A percentile compares a stretch with the other conserved stretches of the same genome.
Conservation (phyloP, 2,329 filamentous ascomycete genomes). For the Colletotrichum sp. region DNA sequence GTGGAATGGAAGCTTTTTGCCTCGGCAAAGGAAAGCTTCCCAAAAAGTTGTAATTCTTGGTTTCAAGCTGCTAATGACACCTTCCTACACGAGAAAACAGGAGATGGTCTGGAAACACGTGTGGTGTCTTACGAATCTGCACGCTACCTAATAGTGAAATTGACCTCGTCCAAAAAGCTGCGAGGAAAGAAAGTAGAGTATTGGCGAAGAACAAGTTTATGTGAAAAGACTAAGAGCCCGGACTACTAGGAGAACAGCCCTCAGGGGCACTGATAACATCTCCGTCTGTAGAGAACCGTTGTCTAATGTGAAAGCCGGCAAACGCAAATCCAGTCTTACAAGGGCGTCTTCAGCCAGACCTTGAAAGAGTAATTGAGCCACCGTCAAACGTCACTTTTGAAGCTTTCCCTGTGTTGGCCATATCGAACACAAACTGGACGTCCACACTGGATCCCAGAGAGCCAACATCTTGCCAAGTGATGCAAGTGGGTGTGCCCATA, state of each 20-base stretch:
- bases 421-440: not conserved
- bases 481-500: conserved; percentile 37
- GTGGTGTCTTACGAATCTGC: not conserved
- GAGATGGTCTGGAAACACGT: not conserved
- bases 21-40: not conserved
- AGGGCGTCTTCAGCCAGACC: not conserved
- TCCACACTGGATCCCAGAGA: not conserved
- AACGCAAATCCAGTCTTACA: no score
- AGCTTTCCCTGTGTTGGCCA: not conserved
- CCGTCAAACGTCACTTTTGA: not conserved
- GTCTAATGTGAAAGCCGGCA: not conserved
- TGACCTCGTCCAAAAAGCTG: not conserved
- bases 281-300: not conserved
- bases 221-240: not conserved
- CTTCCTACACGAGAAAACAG: not conserved
- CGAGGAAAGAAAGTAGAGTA: not conserved
- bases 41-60: not conserved
- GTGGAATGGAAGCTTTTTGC: not conserved
- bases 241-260: not conserved
- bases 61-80: not conserved
- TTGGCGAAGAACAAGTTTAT: not conserved
- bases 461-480: conserved; percentile 28
- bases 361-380: not conserved
- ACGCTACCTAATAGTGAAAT: rapidly evolving
- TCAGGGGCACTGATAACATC: not conserved